Base-by-base conservation (phyloP, 1,139 yeast species). In the Protomyces arabidopsidicola region DNA sequence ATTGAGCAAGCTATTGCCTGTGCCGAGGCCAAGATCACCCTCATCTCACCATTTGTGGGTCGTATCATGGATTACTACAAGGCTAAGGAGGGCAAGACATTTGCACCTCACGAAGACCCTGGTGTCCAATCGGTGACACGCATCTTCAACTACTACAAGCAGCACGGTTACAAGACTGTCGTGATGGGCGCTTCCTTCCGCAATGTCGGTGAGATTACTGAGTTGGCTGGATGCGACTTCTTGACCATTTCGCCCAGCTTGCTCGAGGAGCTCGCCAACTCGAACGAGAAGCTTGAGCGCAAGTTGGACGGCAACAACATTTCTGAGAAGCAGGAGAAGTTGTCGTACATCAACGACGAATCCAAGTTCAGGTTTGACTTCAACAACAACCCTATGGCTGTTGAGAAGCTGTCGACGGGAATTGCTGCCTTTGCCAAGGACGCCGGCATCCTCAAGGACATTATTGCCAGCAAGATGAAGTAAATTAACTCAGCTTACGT, bases 171-270 rank as follows among this genome's bases (percentile, higher is more conserved):
- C 86, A 83, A 93, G 74, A 93, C 98, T 78, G 91, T 93, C 77
- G 98, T 93, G 75, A 93, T 93, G 98, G 99, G 98, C 79, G 99
- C 99, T 68, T 91, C 98, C 67, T 93, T 93, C 91, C 91, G 99
- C 86, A 95, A 91, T 83, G 80, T 82, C 70, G 97, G 95, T 71
- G 98, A 93, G 82, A 90, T 93, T 80, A 88, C 87, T 80, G 96
- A 95, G 72, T 84, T 93, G 73, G 98, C 98, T 69, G 99, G 98
- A 78, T 88, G 90, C 76, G 99, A 93, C 78, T 95, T 80, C 84
- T 83, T 93, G 80, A 93, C 99, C 75, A 91, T 93, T 74, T 84
- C 98, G 72, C 98, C 98, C 76, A 84, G 83, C 76, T 83, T 93
- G 74, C 85, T 93, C 78, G 97, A 91, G 79, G 88, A 90, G 80